Percentiles rank a stretch among this genome's conserved stretches.
These are phyloP conservation scores for Alternaria arborescens DNA, from an alignment of 2,329 filamentous ascomycete genomes.

Conservation along the genomic window DNA sequence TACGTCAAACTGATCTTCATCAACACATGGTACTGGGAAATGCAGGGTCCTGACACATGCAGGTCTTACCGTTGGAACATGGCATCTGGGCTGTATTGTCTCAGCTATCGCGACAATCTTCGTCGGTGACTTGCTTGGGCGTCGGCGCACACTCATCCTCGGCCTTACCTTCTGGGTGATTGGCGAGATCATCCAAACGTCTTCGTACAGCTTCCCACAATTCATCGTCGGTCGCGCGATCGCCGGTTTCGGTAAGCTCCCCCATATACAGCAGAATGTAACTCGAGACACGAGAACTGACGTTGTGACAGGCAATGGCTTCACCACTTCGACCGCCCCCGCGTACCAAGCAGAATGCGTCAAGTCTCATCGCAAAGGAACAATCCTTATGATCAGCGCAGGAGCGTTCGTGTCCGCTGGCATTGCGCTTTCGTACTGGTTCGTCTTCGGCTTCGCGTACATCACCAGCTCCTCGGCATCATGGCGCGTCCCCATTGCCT, in stretches of 20 bases:
- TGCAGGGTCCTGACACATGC: background rate
- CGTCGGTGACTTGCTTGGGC: conserved; percentile 59
- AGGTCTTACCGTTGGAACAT: conserved; percentile 43
- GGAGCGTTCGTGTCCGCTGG: conserved; percentile 61
- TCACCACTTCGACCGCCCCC: conserved; percentile 62
- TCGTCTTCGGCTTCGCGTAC: conserved; percentile 62
- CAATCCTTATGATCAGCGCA: conserved; percentile 59
- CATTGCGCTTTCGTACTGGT: conserved; percentile 62
- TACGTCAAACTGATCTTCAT: conserved; percentile 10
- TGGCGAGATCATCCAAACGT: conserved; percentile 60
- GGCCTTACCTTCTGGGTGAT: conserved; percentile 60
- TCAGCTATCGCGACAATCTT: conserved; percentile 62
- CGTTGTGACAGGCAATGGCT: conserved; percentile 55
- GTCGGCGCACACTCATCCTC: conserved; percentile 59
- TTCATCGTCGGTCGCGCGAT: conserved; percentile 62
- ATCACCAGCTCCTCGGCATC: conserved; percentile 41
- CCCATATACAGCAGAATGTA: background rate
- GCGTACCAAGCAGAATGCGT: conserved; percentile 62
- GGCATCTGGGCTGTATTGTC: conserved; percentile 64
- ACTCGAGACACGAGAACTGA: background rate
- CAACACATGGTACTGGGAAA: background rate
- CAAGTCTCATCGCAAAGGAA: conserved; percentile 56
- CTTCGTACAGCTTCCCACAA: conserved; percentile 56
- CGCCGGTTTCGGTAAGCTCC: conserved; percentile 58
- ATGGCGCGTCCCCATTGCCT: conserved; percentile 66